Conservation (phyloP, 2,329 filamentous ascomycete genomes). For the Xylaria arbuscula region DNA sequence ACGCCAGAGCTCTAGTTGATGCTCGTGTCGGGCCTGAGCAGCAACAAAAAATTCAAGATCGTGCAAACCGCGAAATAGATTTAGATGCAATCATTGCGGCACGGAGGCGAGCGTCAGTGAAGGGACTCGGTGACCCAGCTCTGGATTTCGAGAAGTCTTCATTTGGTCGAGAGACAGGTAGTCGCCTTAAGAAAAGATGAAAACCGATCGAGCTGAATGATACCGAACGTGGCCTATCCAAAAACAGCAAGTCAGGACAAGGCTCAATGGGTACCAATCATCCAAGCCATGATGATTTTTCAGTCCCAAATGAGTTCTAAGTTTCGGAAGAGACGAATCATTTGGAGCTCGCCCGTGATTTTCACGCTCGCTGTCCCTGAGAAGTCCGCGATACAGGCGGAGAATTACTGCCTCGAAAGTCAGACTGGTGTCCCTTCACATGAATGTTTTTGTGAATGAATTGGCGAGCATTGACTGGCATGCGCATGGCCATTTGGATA, state of each 20-base stretch:
- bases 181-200: constrained; percentile 41
- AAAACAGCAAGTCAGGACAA: constrained; percentile 29
- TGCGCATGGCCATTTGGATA: neutral
- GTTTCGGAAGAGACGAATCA: neutral
- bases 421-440: neutral
- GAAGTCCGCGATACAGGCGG: constrained; percentile 1
- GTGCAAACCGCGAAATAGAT: constrained; percentile 57
- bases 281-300: constrained; percentile 16
- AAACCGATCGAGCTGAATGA: constrained; percentile 39
- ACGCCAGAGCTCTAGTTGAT: constrained; percentile 60
- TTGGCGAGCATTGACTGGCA: neutral
- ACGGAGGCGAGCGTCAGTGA: constrained; percentile 42
- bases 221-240: constrained; percentile 43
- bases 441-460: neutral
- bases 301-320: constrained; percentile 4
- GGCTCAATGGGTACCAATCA: constrained; percentile 3
- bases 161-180: constrained; percentile 44
- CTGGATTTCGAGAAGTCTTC: constrained; percentile 38
- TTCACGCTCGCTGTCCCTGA: neutral
- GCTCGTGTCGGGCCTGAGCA: constrained; percentile 51
- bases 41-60: constrained; percentile 49
- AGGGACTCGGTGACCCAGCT: constrained; percentile 11
- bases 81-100: constrained; percentile 55
- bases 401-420: neutral
- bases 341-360: neutral